phyloP scores from a whole-genome alignment of 1,284 basidiomycete species.

The Sporisorium reilianum region DNA sequence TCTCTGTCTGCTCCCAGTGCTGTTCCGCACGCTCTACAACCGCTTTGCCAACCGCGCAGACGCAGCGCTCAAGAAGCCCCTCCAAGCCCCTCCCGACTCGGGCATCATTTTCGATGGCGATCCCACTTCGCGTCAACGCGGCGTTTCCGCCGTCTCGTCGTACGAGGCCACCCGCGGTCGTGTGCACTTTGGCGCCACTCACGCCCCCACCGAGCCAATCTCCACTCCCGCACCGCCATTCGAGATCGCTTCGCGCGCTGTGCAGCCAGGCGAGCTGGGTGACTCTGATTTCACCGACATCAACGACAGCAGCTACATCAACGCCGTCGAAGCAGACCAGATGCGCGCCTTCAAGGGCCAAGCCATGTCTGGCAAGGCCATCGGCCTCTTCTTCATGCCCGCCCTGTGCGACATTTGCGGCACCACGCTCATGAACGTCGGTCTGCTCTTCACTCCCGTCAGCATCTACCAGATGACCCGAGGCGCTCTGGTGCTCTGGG shows the following conservation, averaged over 20 bases:
- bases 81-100: constrained; percentile 43
- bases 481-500: constrained; percentile 95
- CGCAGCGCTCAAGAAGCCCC: constrained; percentile 46
- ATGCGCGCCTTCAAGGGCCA: constrained; percentile 40
- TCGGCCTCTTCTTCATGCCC: constrained; percentile 80
- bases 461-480: constrained; percentile 97
- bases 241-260: constrained; percentile 44
- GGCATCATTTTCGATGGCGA: constrained; percentile 42
- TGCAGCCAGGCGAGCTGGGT: constrained; percentile 45
- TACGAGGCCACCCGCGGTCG: constrained; percentile 46
- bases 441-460: constrained; percentile 92
- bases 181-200: constrained; percentile 45
- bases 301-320: constrained; percentile 43
- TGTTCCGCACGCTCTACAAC: constrained; percentile 33
- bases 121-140: constrained; percentile 23
- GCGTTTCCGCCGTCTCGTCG: constrained; percentile 29
- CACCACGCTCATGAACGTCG: constrained; percentile 94
- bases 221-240: constrained; percentile 40
- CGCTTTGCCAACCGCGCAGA: constrained; percentile 25
- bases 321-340: constrained; percentile 34
- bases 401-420: constrained; percentile 87
- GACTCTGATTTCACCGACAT: constrained; percentile 29
- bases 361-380: constrained; percentile 37
- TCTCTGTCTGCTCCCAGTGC: constrained; percentile 63
- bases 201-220: constrained; percentile 41